phyloP scores from a whole-genome alignment of 768 basidiomycete genomes.

The Sarcodon aspratus region DNA sequence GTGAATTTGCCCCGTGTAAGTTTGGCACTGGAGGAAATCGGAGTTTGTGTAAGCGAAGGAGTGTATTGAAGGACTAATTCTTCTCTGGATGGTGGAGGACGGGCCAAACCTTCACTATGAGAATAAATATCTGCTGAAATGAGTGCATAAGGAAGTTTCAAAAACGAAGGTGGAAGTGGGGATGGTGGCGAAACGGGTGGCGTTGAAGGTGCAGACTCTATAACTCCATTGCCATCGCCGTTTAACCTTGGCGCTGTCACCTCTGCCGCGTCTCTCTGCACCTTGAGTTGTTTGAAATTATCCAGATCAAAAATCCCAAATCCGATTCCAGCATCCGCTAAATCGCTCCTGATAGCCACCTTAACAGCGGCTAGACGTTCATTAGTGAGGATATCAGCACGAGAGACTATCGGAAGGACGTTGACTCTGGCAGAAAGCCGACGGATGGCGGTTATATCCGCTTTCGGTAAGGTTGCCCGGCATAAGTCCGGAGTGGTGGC shows the following conservation, averaged over 20 bases:
- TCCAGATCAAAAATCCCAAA: slow-evolving; percentile 86
- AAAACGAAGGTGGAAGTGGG: slow-evolving; percentile 44
- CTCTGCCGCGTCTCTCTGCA: slow-evolving; percentile 5
- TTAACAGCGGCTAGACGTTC: slow-evolving; percentile 75
- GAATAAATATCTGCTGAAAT: slow-evolving; percentile 78
- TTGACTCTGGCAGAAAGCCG: slow-evolving; percentile 75
- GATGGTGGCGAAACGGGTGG: slow-evolving; percentile 42
- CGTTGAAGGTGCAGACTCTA: slow-evolving; percentile 37
- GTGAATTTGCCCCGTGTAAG: slow-evolving; percentile 51
- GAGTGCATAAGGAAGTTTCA: slow-evolving; percentile 74
- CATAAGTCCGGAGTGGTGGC: slow-evolving; percentile 60
- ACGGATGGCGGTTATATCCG: slow-evolving; percentile 70
- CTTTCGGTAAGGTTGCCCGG: slow-evolving; percentile 53
- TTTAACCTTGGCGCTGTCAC: slow-evolving; percentile 14
- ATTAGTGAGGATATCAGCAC: slow-evolving; percentile 72
- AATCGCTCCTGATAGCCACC: slow-evolving; percentile 66
- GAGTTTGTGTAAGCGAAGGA: slow-evolving; percentile 22
- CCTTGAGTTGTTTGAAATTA: slow-evolving; percentile 29
- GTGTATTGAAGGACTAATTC: slow-evolving; percentile 69
- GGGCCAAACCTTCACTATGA: slow-evolving; percentile 69
- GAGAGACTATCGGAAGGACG: slow-evolving; percentile 77
- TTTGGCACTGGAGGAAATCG: slow-evolving; percentile 18
- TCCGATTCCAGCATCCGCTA: slow-evolving; percentile 77
- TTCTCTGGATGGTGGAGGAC: slow-evolving; percentile 46
- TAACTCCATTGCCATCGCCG: slow-evolving; percentile 45